A percentile compares a stretch with the other conserved stretches of the same genome.
Evolutionary conservation across 768 basidiomycete species (phyloP).

Genomic region (Macrolepiota dolichaula): DNA sequence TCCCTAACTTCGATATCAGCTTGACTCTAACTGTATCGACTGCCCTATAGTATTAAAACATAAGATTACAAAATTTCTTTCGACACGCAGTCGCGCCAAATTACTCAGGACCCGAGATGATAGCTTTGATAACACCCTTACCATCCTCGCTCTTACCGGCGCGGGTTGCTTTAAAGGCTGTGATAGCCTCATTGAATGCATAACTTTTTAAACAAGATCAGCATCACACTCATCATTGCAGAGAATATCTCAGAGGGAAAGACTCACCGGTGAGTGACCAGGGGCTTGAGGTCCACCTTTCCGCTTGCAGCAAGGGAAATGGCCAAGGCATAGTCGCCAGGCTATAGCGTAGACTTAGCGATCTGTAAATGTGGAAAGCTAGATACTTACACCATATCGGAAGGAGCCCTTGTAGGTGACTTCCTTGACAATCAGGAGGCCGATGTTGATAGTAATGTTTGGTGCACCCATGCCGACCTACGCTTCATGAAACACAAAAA

Average conservation of each 20-base stretch:
- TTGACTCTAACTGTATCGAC: not conserved
- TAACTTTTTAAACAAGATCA: constrained; percentile 49
- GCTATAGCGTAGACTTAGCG: constrained; percentile 32
- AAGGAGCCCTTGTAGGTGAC: constrained; percentile 86
- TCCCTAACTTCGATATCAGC: not conserved
- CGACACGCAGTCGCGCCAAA: not conserved
- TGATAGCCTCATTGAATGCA: constrained; percentile 70
- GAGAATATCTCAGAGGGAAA: not conserved
- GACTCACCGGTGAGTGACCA: constrained; percentile 81
- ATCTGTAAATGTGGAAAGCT: not conserved
- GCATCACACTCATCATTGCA: no score
- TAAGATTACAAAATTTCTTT: not conserved
- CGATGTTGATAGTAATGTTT: constrained; percentile 72
- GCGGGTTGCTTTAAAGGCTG: constrained; percentile 81
- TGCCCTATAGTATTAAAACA: not conserved
- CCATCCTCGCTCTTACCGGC: constrained; percentile 83
- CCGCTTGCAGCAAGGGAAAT: constrained; percentile 82
- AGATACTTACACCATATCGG: constrained; percentile 69
- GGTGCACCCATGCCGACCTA: constrained; percentile 87
- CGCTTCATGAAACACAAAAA: not conserved
- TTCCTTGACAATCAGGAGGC: constrained; percentile 71
- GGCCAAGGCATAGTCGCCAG: constrained; percentile 83
- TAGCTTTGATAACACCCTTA: constrained; percentile 83
- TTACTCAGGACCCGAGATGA: constrained; percentile 76
- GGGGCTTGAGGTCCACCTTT: constrained; percentile 80